phyloP scores from a whole-genome alignment of 192 early-diverging fungal genomes.

The Lobulomyces angularis region DNA sequence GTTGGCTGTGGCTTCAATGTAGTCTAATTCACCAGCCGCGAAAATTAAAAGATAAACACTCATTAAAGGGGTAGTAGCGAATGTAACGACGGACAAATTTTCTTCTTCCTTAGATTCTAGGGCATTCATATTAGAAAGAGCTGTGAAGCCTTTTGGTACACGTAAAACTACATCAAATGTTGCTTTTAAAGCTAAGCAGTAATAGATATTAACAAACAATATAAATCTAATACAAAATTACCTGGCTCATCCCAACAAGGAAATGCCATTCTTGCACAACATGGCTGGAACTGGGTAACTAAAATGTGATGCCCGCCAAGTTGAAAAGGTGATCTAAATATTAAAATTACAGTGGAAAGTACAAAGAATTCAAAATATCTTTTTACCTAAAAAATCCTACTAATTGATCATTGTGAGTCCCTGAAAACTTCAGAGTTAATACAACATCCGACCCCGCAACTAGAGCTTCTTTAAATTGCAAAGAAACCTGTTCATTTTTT shows the following conservation, averaged over 20 bases:
- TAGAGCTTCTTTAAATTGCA: slow-evolving; percentile 30
- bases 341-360: too few species aligned
- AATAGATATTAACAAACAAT: not conserved
- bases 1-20: slow-evolving; percentile 18
- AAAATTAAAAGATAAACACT: slow-evolving; percentile 21
- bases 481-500: slow-evolving; percentile 28
- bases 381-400: too few species aligned
- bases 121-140: slow-evolving; percentile 30
- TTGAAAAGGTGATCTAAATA: too few species aligned
- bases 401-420: slow-evolving; percentile 45
- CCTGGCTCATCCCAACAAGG: not conserved
- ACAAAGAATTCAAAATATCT: too few species aligned
- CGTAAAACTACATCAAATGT: slow-evolving; percentile 26
- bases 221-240: not conserved
- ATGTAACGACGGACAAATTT: slow-evolving; percentile 20
- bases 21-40: slow-evolving; percentile 31
- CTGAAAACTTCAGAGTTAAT: slow-evolving; percentile 32
- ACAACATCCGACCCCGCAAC: slow-evolving; percentile 25
- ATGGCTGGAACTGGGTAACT: slow-evolving; percentile 13
- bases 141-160: slow-evolving; percentile 16
- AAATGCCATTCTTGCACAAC: slow-evolving; percentile 4
- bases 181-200: slow-evolving; percentile 30
- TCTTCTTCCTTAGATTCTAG: slow-evolving; percentile 9
- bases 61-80: slow-evolving; percentile 22
- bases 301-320: too few species aligned